Evolutionary conservation across 176 grass and related monocot genomes (phyloP), one percentile per base, ranked within the genome.

Genomic region (Zea luxurians): DNA sequence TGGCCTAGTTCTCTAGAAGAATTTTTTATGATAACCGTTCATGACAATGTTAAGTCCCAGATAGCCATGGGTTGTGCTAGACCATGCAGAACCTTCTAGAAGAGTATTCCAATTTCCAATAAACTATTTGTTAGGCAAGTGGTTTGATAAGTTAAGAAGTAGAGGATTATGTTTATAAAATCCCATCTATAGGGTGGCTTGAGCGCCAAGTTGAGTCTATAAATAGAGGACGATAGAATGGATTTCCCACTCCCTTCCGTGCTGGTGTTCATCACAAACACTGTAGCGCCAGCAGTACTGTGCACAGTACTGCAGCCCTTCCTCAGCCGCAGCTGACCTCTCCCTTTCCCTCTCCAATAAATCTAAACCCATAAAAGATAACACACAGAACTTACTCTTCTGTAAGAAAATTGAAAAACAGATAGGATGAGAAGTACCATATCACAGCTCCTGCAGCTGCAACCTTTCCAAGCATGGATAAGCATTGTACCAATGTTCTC

Each of bases 391-490:
- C 37, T 36, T 69, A 74, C 67, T 69, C 45, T 38, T 69, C 45
- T 38, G 45, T 58, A 63, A 45, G 67, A 70, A 10, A 83, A 75
- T 65, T 50, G 78, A 10, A 72, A 18, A 82, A 66, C 9, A 66
- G 78, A 71, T 54, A 82, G 59, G 61, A 68, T 52, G 21, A 78
- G 66, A 37, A 76, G 58, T 99, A 99, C 96, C 96, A 99, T 84
- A 99, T 83, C 66, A 95, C 82, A 64, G 96, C 96, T 85, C 96
- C 92, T 86, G 85, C 96, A 89, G 96, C 96, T 68, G 96, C 96
- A 83, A 99, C 85, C 89, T 99, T 99, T 86, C 81, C 85, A 85
- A 99, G 96, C 96, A 99, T 94, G 75, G 83, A 99, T 77, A 99
- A 92, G 78, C 96, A 94, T 50, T 99, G 89, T 48, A 95, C 96